phyloP scores from a whole-genome alignment of 2,329 filamentous ascomycete genomes.

The Thelonectria rubi region DNA sequence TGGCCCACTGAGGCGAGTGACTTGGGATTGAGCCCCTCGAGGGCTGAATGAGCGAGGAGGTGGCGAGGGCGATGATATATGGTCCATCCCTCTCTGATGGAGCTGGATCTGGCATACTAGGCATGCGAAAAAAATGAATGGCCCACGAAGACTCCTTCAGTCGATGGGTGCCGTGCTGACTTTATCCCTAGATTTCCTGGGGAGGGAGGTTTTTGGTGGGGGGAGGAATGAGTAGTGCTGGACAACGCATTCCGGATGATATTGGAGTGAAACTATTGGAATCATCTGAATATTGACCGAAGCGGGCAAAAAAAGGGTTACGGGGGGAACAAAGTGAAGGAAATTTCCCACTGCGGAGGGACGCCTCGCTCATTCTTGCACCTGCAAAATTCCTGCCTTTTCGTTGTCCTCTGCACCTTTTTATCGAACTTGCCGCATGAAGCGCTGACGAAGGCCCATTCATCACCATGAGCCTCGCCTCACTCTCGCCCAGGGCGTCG shows the following conservation, averaged over 20 bases:
- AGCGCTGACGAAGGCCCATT: constrained; percentile 22
- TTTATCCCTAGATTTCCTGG: constrained; percentile 26
- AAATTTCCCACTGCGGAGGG: constrained; percentile 16
- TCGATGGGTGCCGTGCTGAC: background rate
- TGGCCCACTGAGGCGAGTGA: constrained; percentile 18
- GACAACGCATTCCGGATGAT: constrained; percentile 53
- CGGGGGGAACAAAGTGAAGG: constrained; percentile 35
- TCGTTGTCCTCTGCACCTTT: background rate
- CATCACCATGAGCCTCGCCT: constrained; percentile 26
- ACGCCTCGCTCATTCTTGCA: background rate
- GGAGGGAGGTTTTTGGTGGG: constrained; percentile 28
- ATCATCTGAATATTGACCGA: constrained; percentile 36
- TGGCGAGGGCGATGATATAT: constrained; percentile 5
- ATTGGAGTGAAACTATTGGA: constrained; percentile 44
- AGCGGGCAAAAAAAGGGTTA: constrained; percentile 18
- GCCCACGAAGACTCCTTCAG: constrained; percentile 5
- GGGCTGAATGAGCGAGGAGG: background rate
- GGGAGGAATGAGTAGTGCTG: constrained; percentile 49
- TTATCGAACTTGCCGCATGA: constrained; percentile 12
- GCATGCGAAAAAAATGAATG: constrained; percentile 21
- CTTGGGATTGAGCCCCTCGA: background rate
- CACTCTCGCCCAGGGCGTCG: constrained; percentile 19
- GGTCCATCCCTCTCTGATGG: background rate
- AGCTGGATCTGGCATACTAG: background rate
- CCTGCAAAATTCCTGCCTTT: constrained; percentile 6